Conservation (phyloP, 75 land plant species). For the Sequoia sempervirens region DNA sequence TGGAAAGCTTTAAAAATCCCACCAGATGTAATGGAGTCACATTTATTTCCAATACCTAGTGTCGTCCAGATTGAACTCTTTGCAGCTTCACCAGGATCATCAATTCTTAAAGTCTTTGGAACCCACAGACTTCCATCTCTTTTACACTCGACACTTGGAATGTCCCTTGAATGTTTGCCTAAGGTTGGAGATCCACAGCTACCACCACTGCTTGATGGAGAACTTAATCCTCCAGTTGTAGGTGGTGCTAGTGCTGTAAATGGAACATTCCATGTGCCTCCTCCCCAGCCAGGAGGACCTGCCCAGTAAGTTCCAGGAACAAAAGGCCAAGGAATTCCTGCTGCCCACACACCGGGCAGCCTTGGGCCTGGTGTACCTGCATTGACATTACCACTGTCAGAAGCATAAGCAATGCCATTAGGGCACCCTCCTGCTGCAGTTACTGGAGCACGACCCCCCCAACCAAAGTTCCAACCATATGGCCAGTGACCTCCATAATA, state of each 20-base stretch:
- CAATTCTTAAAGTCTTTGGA: slow-evolving; percentile 85
- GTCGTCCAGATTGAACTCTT: slow-evolving; percentile 90
- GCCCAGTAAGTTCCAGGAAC: slow-evolving; percentile 46
- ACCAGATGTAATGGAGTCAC: slow-evolving; percentile 23
- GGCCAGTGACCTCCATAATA: slow-evolving; percentile 14
- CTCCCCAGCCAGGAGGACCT: slow-evolving; percentile 23
- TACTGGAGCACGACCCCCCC: slow-evolving; percentile 3
- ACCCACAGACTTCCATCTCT: slow-evolving; percentile 50
- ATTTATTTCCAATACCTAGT: slow-evolving; percentile 49
- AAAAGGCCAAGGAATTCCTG: slow-evolving; percentile 55
- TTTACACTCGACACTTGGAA: slow-evolving; percentile 18
- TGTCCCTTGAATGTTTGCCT: slow-evolving; percentile 68
- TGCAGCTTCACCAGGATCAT: slow-evolving; percentile 79
- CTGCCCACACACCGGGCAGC: slow-evolving; percentile 28
- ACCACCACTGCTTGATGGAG: slow-evolving; percentile 22
- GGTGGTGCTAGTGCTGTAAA: slow-evolving; percentile 8
- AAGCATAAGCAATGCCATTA: slow-evolving; percentile 7
- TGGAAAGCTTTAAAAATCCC: slow-evolving; percentile 44
- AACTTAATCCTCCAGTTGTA: slow-evolving; percentile 18
- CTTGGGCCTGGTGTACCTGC: slow-evolving; percentile 19
- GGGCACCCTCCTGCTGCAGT: neutral
- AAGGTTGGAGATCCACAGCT: slow-evolving; percentile 43
- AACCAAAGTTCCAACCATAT: slow-evolving; percentile 11
- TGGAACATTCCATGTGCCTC: slow-evolving; percentile 41
- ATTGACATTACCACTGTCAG: slow-evolving; percentile 3